Evolutionary conservation across 805 yeast genomes (phyloP), one percentile per base, ranked within the genome.

Genomic region (Lipomyces starkeyi): DNA sequence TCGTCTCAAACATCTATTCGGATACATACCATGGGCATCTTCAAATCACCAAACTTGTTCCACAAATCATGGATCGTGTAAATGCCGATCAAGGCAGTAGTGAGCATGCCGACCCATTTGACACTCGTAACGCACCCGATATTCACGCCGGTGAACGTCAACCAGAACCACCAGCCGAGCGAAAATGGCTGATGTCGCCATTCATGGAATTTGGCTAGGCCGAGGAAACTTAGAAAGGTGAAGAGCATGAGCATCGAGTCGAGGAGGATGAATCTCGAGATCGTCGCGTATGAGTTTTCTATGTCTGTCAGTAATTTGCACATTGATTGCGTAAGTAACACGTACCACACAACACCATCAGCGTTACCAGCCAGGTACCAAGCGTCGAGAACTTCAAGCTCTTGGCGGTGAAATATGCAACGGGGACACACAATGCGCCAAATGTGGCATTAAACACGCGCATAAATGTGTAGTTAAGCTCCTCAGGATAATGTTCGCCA

Each of bases 31-130:
- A 68, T 35, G 34, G 78, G 76, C 75, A 81, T 68, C 56, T 76
- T 70, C 37, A 75, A 59, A 60, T 91, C 94, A 71, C 93, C 97
- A 74, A 92, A 86, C 78, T 86, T 86, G 74, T 81, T 83, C 97
- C 98, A 95, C 75, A 95, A 83, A 75, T 95, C 98, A 63, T 87
- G 89, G 53, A 91, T 83, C 27, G 97, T 93, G 80, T 94, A 91
- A 70, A 92, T 85, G 60, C 99, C 99, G 65, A 95, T 93, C 71
- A 93, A 81, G 20, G 92, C 79, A 66, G 97, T 94, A 69, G 91
- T 91, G 75, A 95, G 91, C 65, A 94, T 84, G 74, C 99, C 99
- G 67, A 95, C 98, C 97, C 93, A 92, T 80, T 95, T 95, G 66
- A 93, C 97, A 35, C 97, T 90, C 14, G 71, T 62, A 22, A 93